A percentile compares a stretch with the other conserved stretches of the same genome.
These are phyloP conservation scores for Trichoderma pleuroti DNA, from an alignment of 2,329 filamentous ascomycete species.

Conservation along the genomic window DNA sequence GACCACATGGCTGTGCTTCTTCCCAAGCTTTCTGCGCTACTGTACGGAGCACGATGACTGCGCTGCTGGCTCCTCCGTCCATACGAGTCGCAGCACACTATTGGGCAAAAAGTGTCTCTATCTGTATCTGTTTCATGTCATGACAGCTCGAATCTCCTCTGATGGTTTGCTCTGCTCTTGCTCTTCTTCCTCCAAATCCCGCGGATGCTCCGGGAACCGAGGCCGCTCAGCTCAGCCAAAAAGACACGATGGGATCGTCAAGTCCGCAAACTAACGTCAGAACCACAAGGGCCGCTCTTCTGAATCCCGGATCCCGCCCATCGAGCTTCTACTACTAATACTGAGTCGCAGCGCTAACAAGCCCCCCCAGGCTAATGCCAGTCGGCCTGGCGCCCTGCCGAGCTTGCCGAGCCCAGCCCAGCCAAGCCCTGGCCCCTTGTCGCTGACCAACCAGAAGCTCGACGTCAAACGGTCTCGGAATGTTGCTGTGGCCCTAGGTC, in stretches of 20 bases:
- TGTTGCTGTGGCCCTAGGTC: not conserved
- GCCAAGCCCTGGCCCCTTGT: not conserved
- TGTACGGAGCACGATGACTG: not conserved
- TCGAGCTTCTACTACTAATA: not conserved
- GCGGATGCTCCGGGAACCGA: not conserved
- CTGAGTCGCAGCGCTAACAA: not conserved
- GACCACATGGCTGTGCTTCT: constrained; percentile 8
- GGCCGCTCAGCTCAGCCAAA: not conserved
- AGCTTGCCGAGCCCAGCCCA: constrained; percentile 8
- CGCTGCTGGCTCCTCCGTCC: not conserved
- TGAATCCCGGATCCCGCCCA: not conserved
- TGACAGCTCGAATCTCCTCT: not conserved
- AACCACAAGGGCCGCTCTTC: not conserved
- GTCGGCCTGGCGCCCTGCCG: constrained; percentile 9
- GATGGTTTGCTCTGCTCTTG: not conserved
- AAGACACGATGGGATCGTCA: not conserved
- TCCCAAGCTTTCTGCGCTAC: not conserved
- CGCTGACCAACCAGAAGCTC: not conserved
- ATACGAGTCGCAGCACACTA: not conserved
- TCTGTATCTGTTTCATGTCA: not conserved
- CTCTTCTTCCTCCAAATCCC: not conserved
- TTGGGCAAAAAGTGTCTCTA: not conserved
- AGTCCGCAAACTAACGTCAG: not conserved
- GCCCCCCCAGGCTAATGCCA: not conserved
- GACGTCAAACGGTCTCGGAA: not conserved